These are phyloP conservation scores for Trichoderma endophyticum DNA, from an alignment of 2,329 filamentous ascomycete genomes.

Conservation along the genomic window DNA sequence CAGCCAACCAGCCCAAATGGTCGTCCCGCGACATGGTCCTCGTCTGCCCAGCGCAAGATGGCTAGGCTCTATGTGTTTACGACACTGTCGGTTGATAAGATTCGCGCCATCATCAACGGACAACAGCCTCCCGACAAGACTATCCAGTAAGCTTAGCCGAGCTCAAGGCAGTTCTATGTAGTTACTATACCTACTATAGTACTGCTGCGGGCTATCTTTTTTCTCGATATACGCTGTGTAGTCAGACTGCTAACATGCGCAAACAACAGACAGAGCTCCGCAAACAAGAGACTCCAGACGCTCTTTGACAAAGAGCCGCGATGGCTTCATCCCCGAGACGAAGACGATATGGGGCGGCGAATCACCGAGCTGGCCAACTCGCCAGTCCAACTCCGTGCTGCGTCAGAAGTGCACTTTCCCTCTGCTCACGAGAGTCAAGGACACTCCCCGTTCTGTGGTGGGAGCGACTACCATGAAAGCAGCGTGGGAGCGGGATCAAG, in stretches of 20 bases:
- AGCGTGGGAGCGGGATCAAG: background rate
- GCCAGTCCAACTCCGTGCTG: constrained; percentile 29
- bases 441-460: background rate
- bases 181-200: background rate
- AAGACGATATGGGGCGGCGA: constrained; percentile 50
- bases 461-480: background rate
- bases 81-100: constrained; percentile 49
- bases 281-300: constrained; percentile 55
- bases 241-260: background rate
- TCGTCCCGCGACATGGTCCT: constrained; percentile 55
- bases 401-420: background rate
- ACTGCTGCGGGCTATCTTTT: fast-evolving
- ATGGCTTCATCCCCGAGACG: constrained; percentile 52
- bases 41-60: constrained; percentile 51
- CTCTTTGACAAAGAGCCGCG: constrained; percentile 58
- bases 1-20: constrained; percentile 37
- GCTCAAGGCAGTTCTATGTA: background rate
- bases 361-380: constrained; percentile 44
- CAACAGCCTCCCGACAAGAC: constrained; percentile 38
- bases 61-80: constrained; percentile 57
- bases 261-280: constrained; percentile 50
- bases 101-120: constrained; percentile 46
- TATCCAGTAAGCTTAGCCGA: constrained; percentile 41
- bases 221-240: background rate
- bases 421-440: background rate